Evolutionary conservation across 306 rosid species (phyloP), one percentile per base, ranked within the genome.

Genomic region (Lupinus albus): DNA sequence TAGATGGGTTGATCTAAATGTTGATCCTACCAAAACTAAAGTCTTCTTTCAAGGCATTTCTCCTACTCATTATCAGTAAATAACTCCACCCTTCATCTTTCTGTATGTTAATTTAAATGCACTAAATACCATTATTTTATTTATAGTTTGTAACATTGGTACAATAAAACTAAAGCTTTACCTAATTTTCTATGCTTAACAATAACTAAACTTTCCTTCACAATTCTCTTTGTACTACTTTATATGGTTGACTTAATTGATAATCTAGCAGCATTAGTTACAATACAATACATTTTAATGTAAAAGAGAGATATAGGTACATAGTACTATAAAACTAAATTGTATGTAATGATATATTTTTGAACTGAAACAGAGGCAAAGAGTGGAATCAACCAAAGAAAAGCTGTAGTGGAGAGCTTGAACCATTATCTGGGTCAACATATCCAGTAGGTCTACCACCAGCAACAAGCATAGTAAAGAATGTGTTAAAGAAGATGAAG

Each of bases 1-100:
- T 18, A 80, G 67, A 48, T 93, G 99, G 99, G 92, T 93, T 52
- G 91, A 93, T 75, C 83, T 42, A 13, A 88, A 90, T 51, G 86
- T 93, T n/a, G 84, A 93, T 53, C 70, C 97, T 28, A 9, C 87
- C 49, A 83, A 78, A 67, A 93, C 99, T 53, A 88, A 79, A 73
- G 89, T 86, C 28, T 85, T 90, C 89, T 90, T 93, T 71, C 99
- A 93, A 59, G 97, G 97, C 54, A 88, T 93, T 65, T 93, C 99
- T 67, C 99, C 99, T 6, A 93, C 99, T 35, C 99, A 93, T 71
- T 90, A 88, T 64, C 72, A 60, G 99, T 93, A 85, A 90, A 96
- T 78, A 70, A 33, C 61, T 47, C 30, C 58, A 48, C 2, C 30
- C 4, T 62, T n/a, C 39, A 10, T 49, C 46, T 17, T 1, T 11